Evolutionary conservation across 805 yeast species (phyloP), one percentile per base, ranked within the genome.

Genomic region (Kuraishia cidri): DNA sequence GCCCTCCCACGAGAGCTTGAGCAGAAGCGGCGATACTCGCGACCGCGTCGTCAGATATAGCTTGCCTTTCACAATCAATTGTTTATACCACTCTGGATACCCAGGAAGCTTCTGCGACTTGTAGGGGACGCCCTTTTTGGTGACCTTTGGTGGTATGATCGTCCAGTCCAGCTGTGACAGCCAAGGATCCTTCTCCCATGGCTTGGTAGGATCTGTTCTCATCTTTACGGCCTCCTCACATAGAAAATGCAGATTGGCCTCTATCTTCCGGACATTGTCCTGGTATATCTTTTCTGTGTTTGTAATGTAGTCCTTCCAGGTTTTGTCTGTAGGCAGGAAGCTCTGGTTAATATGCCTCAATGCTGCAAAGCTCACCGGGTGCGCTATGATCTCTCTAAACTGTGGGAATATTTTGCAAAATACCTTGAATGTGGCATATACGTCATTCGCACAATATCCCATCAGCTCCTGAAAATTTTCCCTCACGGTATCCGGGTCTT

Each of bases 321-420:
- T 54, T 14, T 50, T 52, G 12, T 81, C 73, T 0, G 94, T 79
- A 1, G 99, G 95, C 26, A 94, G 57, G 31, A 88, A 72, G 29
- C 83, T 71, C 14, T 79, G 67, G 7, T 87, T 77, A 47, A 92
- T 61, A 35, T 75, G 79, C 42, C 80, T 66, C 29, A 92, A 59
- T 2, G 95, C 96, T 1, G 92, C 88, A 59, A 88, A 81, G 11
- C 94, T 83, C 2, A 90, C 94, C 0, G 98, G 97, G 54, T 92
- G 98, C 0, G 98, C 95, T 28, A 88, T 75, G 32, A 74, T 69
- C 21, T 61, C 46, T 18, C 70, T 52, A 47, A 84, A 92, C 23
- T 61, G 58, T 1, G 95, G 96, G 21, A 77, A 72, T 1, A 87
- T 71, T 37, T 73, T 73, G 37, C 66, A 61, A 41, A 79, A 78